Evolutionary conservation across 2,329 filamentous ascomycete species (phyloP).

Genomic region (Leptoxyphium fumago): DNA sequence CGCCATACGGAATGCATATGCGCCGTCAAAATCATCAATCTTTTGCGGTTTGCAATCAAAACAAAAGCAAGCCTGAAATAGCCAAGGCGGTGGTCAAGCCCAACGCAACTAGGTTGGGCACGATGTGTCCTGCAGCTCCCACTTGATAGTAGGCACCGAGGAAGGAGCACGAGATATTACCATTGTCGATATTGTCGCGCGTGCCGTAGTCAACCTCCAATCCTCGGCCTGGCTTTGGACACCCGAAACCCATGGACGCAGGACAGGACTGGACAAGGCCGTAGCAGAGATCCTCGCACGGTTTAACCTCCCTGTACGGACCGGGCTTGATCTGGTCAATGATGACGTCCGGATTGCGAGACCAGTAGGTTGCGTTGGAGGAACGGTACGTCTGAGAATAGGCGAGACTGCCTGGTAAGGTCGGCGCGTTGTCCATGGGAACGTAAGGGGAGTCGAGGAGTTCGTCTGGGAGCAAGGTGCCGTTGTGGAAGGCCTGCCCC

Average conservation of each 20-base stretch:
- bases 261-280: slow-evolving; percentile 76
- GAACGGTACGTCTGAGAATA: slow-evolving; percentile 17
- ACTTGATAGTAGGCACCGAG: slow-evolving; percentile 19
- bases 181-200: slow-evolving; percentile 7
- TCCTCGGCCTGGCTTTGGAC: slow-evolving; percentile 42
- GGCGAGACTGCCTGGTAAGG: slow-evolving; percentile 14
- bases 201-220: slow-evolving; percentile 38
- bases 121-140: background rate
- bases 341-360: slow-evolving; percentile 39
- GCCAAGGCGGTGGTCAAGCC: background rate
- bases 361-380: slow-evolving; percentile 18
- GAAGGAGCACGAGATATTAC: slow-evolving; percentile 20
- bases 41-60: background rate
- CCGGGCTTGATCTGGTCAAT: slow-evolving; percentile 60
- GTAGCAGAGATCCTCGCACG: slow-evolving; percentile 79
- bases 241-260: slow-evolving; percentile 56
- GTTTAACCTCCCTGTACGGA: slow-evolving; percentile 85
- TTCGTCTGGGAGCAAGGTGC: slow-evolving; percentile 12
- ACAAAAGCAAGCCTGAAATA: background rate
- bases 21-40: too few species aligned
- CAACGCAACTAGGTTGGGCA: background rate
- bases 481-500: slow-evolving; percentile 26
- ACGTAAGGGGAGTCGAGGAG: slow-evolving; percentile 13
- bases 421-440: slow-evolving; percentile 20
- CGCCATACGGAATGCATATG: too few species aligned